phyloP scores from a whole-genome alignment of 805 yeast genomes.

The Wickerhamiella dianesei region DNA sequence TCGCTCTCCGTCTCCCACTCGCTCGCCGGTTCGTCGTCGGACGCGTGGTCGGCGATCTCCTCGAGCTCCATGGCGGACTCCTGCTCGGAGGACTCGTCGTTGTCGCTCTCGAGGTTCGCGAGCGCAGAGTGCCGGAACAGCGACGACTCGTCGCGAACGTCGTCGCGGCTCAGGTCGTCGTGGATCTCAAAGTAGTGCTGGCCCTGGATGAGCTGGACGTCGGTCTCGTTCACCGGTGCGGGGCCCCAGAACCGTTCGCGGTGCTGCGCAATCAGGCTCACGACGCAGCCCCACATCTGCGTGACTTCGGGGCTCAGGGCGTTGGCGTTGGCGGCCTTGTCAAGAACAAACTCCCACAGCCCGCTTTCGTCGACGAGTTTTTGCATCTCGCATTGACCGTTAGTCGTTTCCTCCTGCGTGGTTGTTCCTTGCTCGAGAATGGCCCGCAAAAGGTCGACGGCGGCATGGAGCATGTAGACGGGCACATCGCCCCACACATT shows the following conservation, averaged over 20 bases:
- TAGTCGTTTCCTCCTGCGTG: not conserved
- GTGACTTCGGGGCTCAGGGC: not conserved
- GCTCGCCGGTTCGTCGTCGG: constrained; percentile 1
- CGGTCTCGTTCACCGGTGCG: too few species aligned
- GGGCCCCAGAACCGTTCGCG: not conserved
- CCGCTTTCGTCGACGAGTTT: not conserved
- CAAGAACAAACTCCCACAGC: not conserved
- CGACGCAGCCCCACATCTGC: not conserved
- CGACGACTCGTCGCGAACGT: not conserved
- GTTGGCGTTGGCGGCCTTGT: not conserved
- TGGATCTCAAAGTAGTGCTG: not conserved
- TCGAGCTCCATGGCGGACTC: constrained; percentile 1
- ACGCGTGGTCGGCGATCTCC: constrained; percentile 1
- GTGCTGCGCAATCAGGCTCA: not conserved
- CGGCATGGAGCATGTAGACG: not conserved
- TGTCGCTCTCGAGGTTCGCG: not conserved
- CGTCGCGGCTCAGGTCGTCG: not conserved
- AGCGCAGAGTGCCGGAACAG: not conserved
- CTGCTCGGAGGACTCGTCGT: not conserved
- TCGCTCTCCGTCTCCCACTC: not conserved
- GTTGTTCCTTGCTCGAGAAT: not conserved
- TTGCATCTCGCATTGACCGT: not conserved
- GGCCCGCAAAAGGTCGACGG: not conserved
- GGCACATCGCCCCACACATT: not conserved
- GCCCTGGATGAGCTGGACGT: too few species aligned